These are phyloP conservation scores for Nakaseomyces glabratus DNA, from an alignment of 1,139 yeast genomes.

Conservation along the genomic window DNA sequence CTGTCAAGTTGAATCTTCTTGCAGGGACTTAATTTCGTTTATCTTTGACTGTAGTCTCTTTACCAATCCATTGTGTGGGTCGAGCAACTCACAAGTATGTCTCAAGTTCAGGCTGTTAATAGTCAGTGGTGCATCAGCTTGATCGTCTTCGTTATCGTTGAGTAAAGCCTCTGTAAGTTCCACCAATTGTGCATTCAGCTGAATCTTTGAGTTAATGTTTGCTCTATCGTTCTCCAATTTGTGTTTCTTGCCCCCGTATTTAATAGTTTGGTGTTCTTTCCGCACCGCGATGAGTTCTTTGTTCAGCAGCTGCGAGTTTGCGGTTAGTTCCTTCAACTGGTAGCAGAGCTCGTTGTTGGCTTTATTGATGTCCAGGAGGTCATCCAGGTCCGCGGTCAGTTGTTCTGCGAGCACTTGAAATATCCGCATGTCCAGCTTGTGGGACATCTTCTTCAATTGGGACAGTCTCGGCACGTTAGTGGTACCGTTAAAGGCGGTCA, in stretches of 20 bases:
- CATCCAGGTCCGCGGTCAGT: constrained; percentile 21
- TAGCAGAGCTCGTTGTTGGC: constrained; percentile 28
- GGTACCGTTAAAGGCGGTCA: constrained; percentile 14
- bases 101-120: constrained; percentile 5
- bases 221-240: constrained; percentile 13
- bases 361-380: constrained; percentile 26
- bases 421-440: constrained; percentile 24
- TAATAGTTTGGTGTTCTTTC: constrained; percentile 12
- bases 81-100: constrained; percentile 12
- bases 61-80: constrained; percentile 20
- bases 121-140: constrained; percentile 1
- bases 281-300: constrained; percentile 17
- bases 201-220: constrained; percentile 12
- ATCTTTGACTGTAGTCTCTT: constrained; percentile 7
- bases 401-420: constrained; percentile 17
- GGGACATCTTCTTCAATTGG: constrained; percentile 15
- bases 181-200: constrained; percentile 15
- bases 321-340: constrained; percentile 17
- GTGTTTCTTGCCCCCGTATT: constrained; percentile 15
- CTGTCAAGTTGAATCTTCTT: background rate
- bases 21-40: background rate
- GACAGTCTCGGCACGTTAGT: constrained; percentile 6
- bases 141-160: constrained; percentile 4
- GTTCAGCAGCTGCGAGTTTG: constrained; percentile 16
- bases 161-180: constrained; percentile 10